Conservation (phyloP, 75 land plant species). For the Isoetes taiwanensis region DNA sequence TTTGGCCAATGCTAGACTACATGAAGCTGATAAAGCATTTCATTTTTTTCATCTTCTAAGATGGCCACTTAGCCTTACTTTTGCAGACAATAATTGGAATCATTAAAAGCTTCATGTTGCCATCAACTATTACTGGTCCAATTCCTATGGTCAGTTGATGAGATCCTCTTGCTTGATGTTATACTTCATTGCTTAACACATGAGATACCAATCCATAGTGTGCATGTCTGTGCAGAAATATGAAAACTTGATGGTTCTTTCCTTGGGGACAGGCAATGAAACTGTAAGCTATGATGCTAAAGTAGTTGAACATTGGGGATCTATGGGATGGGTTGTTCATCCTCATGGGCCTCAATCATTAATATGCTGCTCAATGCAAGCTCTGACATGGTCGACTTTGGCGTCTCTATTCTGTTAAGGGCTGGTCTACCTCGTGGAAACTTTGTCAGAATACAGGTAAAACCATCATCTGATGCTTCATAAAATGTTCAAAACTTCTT, state of each 20-base stretch:
- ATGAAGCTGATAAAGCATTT: too few relatives aligned
- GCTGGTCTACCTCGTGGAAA: constrained; percentile 19
- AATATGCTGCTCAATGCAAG: constrained; percentile 34
- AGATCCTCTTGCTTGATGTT: too few relatives aligned
- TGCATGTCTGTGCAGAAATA: constrained; percentile 3
- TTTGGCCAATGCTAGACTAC: not conserved
- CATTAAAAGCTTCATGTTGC: too few relatives aligned
- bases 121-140: too few relatives aligned
- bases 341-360: constrained; percentile 31
- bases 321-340: constrained; percentile 36
- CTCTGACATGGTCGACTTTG: constrained; percentile 50
- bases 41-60: too few relatives aligned
- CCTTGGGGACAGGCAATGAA: constrained; percentile 43
- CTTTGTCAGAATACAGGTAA: constrained; percentile 47
- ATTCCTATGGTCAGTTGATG: too few relatives aligned
- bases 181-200: too few relatives aligned
- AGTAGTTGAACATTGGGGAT: constrained; percentile 52
- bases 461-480: too few relatives aligned
- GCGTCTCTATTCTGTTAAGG: constrained; percentile 27
- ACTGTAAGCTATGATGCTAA: constrained; percentile 32
- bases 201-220: too few relatives aligned
- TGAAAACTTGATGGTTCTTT: constrained; percentile 35
- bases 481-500: too few relatives aligned
- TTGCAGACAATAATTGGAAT: too few relatives aligned
- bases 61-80: too few relatives aligned